phyloP scores from a whole-genome alignment of 2,329 filamentous ascomycete genomes.

The Aspergillus ustus region DNA sequence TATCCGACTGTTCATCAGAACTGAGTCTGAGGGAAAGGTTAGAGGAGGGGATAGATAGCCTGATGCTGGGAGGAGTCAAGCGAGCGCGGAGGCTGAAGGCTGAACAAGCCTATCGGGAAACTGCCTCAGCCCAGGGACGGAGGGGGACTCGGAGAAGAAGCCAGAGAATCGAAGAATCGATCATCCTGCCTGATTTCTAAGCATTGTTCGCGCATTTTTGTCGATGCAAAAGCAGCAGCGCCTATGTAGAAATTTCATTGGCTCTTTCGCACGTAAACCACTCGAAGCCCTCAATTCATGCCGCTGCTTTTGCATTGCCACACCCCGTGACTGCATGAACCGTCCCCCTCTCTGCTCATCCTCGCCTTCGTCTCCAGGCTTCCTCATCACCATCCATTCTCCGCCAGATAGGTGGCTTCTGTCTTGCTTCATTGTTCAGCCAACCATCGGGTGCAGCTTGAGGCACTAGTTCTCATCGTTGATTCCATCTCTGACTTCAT shows the following conservation, averaged over 20 bases:
- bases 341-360: constrained; percentile 15
- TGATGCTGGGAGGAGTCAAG: background rate
- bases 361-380: constrained; percentile 11
- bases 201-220: constrained; percentile 20
- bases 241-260: background rate
- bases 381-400: constrained; percentile 7
- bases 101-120: background rate
- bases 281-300: background rate
- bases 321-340: constrained; percentile 13
- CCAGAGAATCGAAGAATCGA: constrained; percentile 17
- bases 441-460: constrained; percentile 5
- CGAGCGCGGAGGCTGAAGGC: background rate
- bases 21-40: background rate
- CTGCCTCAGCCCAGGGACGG: background rate
- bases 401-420: constrained; percentile 11
- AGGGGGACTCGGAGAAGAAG: constrained; percentile 14
- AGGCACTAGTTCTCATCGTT: constrained; percentile 6
- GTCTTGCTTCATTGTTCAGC: constrained; percentile 9
- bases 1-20: background rate
- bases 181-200: constrained; percentile 34
- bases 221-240: constrained; percentile 8
- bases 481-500: constrained; percentile 13
- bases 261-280: background rate
- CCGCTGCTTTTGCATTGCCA: constrained; percentile 9
- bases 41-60: background rate